Evolutionary conservation across 805 yeast genomes (phyloP).

Genomic region (Metahyphopichia silvanorum): DNA sequence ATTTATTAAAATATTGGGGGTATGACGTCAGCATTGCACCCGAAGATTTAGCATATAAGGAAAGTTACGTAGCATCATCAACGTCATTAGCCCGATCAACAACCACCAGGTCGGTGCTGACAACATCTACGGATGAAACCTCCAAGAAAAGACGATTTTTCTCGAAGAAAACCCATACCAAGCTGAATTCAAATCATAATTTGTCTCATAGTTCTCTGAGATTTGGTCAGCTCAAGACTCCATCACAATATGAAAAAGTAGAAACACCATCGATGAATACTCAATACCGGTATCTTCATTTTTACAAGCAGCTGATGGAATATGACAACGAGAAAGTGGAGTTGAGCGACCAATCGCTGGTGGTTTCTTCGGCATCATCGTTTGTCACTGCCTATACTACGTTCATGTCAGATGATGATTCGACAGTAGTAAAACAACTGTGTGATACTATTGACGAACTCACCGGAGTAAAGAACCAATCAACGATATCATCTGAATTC

Average conservation of each 20-base stretch:
- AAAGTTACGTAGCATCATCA: slow-evolving; percentile 30
- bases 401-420: slow-evolving; percentile 8
- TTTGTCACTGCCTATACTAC: slow-evolving; percentile 31
- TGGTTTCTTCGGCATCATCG: slow-evolving; percentile 25
- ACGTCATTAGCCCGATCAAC: slow-evolving; percentile 9
- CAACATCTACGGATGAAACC: slow-evolving; percentile 6
- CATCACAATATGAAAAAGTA: slow-evolving; percentile 20
- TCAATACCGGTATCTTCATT: slow-evolving; percentile 16
- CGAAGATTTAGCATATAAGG: slow-evolving; percentile 25
- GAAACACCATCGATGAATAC: slow-evolving; percentile 17
- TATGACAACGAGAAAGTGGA: slow-evolving; percentile 13
- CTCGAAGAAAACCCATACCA: slow-evolving; percentile 2
- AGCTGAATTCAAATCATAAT: too few species aligned
- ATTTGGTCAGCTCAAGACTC: slow-evolving; percentile 23
- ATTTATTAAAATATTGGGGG: slow-evolving; percentile 59
- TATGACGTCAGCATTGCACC: slow-evolving; percentile 28
- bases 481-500: background rate
- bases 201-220: slow-evolving; percentile 21
- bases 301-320: slow-evolving; percentile 14
- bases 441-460: slow-evolving; percentile 5
- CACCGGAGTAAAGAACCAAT: background rate
- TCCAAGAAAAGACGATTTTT: slow-evolving; percentile 4
- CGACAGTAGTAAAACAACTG: background rate
- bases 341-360: slow-evolving; percentile 13
- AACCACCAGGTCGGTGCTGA: slow-evolving; percentile 3